These are phyloP conservation scores for Yarrowia hollandica DNA, from an alignment of 805 yeast genomes.

Conservation along the genomic window DNA sequence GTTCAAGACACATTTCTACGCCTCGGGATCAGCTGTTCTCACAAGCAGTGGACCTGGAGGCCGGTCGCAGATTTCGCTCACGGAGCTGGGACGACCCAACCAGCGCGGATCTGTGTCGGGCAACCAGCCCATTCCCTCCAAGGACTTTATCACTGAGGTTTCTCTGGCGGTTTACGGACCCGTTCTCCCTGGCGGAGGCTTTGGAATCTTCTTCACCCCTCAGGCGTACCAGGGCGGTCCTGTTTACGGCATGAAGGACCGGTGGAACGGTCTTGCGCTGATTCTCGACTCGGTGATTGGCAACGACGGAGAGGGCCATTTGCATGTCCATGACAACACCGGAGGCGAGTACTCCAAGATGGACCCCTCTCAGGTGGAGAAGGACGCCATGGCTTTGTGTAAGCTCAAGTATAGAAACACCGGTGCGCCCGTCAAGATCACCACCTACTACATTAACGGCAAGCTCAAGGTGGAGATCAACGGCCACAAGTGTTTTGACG, in stretches of 20 bases:
- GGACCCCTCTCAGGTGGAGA: slow-evolving; percentile 1
- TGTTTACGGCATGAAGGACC: slow-evolving; percentile 43
- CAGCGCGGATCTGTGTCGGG: slow-evolving; percentile 43
- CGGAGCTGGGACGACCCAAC: slow-evolving; percentile 29
- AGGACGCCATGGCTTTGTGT: slow-evolving; percentile 43
- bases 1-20: slow-evolving; percentile 10
- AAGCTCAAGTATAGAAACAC: slow-evolving; percentile 42
- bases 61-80: slow-evolving; percentile 9
- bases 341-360: slow-evolving; percentile 38
- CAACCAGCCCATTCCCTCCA: slow-evolving; percentile 35
- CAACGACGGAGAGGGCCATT: slow-evolving; percentile 37
- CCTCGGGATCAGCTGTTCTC: slow-evolving; percentile 20
- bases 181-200: slow-evolving; percentile 42
- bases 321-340: slow-evolving; percentile 46
- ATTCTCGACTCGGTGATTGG: slow-evolving; percentile 41
- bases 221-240: slow-evolving; percentile 39
- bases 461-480: slow-evolving; percentile 43
- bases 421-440: slow-evolving; percentile 38
- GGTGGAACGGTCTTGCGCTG: slow-evolving; percentile 47
- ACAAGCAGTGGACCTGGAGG: slow-evolving; percentile 5
- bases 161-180: slow-evolving; percentile 39
- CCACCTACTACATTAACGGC: slow-evolving; percentile 40
- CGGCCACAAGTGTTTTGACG: slow-evolving; percentile 43
- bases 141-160: slow-evolving; percentile 43
- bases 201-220: slow-evolving; percentile 44